Percentiles rank a stretch among this genome's conserved stretches.
These are phyloP conservation scores for Phytophthora citrophthora DNA, from an alignment of 352 stramenopile species.

Conservation along the genomic window DNA sequence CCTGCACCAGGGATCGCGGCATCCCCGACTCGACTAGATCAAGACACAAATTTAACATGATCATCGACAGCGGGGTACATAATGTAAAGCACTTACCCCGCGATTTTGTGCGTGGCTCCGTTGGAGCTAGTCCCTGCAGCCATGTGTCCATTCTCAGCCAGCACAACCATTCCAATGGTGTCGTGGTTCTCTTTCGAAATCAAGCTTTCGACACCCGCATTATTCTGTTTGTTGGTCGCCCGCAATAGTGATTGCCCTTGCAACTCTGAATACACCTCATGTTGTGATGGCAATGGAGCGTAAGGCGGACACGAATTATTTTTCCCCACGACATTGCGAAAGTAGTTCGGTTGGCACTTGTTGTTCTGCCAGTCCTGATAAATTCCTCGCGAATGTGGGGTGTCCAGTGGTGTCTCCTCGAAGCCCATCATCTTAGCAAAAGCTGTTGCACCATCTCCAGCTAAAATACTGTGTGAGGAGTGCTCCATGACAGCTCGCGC, in stretches of 20 bases:
- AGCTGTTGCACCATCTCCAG: constrained; percentile 79
- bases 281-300: constrained; percentile 36
- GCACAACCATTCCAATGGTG: constrained; percentile 90
- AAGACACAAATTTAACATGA: constrained; percentile 2
- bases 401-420: constrained; percentile 73
- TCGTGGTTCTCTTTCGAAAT: constrained; percentile 85
- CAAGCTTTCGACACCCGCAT: constrained; percentile 28
- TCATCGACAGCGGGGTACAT: constrained; percentile 1
- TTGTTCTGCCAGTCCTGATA: constrained; percentile 62
- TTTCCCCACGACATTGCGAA: constrained; percentile 70
- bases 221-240: constrained; percentile 21
- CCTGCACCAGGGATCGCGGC: constrained; percentile 83
- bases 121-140: constrained; percentile 90
- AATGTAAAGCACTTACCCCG: constrained; percentile 48
- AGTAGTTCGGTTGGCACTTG: constrained; percentile 93
- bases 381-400: constrained; percentile 58
- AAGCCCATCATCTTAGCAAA: constrained; percentile 94
- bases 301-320: constrained; percentile 87
- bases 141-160: constrained; percentile 70
- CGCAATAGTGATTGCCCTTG: constrained; percentile 28
- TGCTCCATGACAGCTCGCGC: constrained; percentile 90
- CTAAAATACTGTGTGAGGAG: constrained; percentile 88
- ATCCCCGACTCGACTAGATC: constrained; percentile 85
- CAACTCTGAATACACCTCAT: constrained; percentile 29
- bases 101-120: constrained; percentile 90